Evolutionary conservation across 2,329 filamentous ascomycete species (phyloP), one percentile per base, ranked within the genome.

Genomic region (Ilyonectria destructans): DNA sequence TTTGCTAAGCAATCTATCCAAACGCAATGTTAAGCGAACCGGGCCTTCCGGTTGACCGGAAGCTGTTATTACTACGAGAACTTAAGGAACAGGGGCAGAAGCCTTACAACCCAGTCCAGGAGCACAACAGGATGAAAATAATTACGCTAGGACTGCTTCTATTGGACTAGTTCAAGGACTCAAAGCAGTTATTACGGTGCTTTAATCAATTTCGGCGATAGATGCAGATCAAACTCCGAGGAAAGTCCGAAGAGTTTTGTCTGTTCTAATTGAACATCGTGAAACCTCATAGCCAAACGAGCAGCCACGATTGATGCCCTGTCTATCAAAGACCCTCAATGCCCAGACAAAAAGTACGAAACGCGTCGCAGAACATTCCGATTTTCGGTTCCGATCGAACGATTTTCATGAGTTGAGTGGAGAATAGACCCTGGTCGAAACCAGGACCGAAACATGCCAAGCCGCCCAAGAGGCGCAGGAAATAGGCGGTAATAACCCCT

Each of bases 401-500:
- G 19, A 56, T 67, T 60, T 60, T 55, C 51, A 52, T 21, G 37
- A 33, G 19, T 31, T 17, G 26, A 8, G 63, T 54, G 64, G 52
- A 37, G 45, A 51, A 10, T 46, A 2, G 26, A n/a, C 51, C 51
- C 40, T 23, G 33, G 45, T 31, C 52, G 60, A 63, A 63, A 63
- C 60, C 43, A 29, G 21, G 33, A 12, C 43, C 43, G 58, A 66
- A 61, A 57, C 43, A n/a, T 45, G 31, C 21, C 51, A 54, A 54
- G 49, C 19, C 29, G 51, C n/a, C 60, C 31, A 43, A 19, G 49
- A 45, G 21, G 17, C 23, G 40, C 17, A 12, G 60, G 60, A 19
- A 51, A 63, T 63, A 63, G 60, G 17, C 60, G 60, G 60, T 13
- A 58, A 63, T 58, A 45, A 43, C 13, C n/a, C 1, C 6, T n/a